A percentile compares a stretch with the other conserved stretches of the same genome.
phyloP scores from a whole-genome alignment of 352 stramenopile genomes.

The Phytopythium boreale region DNA sequence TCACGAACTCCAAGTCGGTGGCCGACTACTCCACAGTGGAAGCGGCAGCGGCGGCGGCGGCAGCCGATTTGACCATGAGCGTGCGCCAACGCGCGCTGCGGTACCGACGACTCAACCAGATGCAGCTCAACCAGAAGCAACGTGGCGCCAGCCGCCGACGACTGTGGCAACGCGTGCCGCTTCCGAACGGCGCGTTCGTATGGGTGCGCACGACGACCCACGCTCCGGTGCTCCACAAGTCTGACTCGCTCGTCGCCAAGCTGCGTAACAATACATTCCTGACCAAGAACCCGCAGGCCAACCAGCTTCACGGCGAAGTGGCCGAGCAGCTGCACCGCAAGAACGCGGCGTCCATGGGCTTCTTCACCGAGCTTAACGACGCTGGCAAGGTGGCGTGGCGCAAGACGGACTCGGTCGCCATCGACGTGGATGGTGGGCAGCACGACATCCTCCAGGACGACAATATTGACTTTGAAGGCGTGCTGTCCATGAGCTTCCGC shows the following conservation, averaged over 20 bases:
- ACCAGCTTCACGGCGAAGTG: constrained; percentile 39
- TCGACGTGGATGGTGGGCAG: constrained; percentile 35
- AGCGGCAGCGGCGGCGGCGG: constrained; percentile 8
- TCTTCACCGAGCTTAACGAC: constrained; percentile 57
- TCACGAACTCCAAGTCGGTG: neutral
- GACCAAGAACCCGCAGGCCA: constrained; percentile 43
- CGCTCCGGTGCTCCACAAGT: constrained; percentile 19
- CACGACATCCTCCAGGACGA: constrained; percentile 23
- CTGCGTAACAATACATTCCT: constrained; percentile 59
- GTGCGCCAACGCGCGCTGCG: constrained; percentile 52
- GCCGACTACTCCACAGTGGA: neutral
- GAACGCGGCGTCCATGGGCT: constrained; percentile 66
- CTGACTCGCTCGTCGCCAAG: constrained; percentile 52
- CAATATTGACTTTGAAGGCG: constrained; percentile 55
- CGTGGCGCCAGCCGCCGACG: constrained; percentile 43
- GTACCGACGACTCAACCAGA: constrained; percentile 62
- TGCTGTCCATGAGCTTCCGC: constrained; percentile 64
- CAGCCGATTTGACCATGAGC: constrained; percentile 30
- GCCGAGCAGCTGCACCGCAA: constrained; percentile 73
- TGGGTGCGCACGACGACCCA: constrained; percentile 53
- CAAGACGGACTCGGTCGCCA: constrained; percentile 46
- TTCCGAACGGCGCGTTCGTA: constrained; percentile 56
- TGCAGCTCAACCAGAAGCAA: constrained; percentile 69
- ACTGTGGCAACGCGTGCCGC: constrained; percentile 58
- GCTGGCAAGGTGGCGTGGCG: constrained; percentile 39